These are phyloP conservation scores for Claviceps monticola DNA, from an alignment of 2,329 filamentous ascomycete genomes.

Conservation along the genomic window DNA sequence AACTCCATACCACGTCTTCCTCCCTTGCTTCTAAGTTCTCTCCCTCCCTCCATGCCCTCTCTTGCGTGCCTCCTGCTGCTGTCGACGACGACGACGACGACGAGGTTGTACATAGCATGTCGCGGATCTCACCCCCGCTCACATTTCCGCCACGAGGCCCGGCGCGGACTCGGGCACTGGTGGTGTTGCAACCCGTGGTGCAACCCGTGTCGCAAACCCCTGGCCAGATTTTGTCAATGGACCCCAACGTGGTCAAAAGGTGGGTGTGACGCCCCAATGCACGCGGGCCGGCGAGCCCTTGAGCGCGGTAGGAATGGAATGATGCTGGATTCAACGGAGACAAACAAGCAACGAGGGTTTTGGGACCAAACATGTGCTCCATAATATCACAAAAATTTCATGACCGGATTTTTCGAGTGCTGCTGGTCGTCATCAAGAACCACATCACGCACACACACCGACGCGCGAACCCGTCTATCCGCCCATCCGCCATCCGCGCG, in stretches of 20 bases:
- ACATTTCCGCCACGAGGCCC: neutral
- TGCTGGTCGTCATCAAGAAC: neutral
- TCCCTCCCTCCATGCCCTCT: neutral
- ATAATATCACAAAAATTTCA: neutral
- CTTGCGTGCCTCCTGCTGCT: neutral
- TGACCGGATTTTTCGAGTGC: neutral
- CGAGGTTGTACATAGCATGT: neutral
- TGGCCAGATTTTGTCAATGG: neutral
- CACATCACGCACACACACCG: neutral
- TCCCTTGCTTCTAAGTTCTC: neutral
- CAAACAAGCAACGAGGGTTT: neutral
- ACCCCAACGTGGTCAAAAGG: neutral
- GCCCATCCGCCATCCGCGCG: too few species aligned
- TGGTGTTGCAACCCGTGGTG: too few species aligned
- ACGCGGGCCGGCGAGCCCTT: neutral
- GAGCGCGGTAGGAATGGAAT: neutral
- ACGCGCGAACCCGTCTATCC: too few species aligned
- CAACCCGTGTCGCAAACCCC: neutral
- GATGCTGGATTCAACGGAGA: neutral
- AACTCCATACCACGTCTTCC: neutral
- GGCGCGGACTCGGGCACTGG: too few species aligned
- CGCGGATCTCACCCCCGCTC: neutral
- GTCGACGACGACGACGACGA: too few species aligned
- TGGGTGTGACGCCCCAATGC: neutral
- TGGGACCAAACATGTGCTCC: neutral